Evolutionary conservation across 352 stramenopile species (phyloP).

Genomic region (Globisporangium paddicum): DNA sequence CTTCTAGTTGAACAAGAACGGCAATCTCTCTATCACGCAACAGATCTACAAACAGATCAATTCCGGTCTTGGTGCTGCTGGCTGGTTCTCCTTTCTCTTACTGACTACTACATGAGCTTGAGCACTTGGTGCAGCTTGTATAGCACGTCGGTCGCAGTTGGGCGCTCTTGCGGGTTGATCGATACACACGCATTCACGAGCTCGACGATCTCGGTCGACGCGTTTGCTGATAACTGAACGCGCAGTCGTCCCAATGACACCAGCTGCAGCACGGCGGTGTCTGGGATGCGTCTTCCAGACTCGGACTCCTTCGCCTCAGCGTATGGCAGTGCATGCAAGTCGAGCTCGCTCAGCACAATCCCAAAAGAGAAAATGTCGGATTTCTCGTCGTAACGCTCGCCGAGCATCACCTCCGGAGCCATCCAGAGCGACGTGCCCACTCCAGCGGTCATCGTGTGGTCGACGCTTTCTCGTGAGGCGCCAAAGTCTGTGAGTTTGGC

Average conservation of each 20-base stretch:
- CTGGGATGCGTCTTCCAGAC: conserved; percentile 19
- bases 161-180: conserved; percentile 27
- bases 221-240: conserved; percentile 29
- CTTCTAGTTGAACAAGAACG: no score
- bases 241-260: conserved; percentile 29
- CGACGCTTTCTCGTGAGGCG: no score
- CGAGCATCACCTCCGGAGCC: conserved; percentile 8
- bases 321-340: conserved; percentile 29
- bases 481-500: no score
- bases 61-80: no score
- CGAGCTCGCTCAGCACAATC: conserved; percentile 33
- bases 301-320: conserved; percentile 16
- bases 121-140: conserved; percentile 13
- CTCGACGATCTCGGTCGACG: conserved; percentile 19
- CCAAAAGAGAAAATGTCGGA: conserved; percentile 46
- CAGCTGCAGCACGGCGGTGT: conserved; percentile 35
- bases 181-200: conserved; percentile 30
- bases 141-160: conserved; percentile 25
- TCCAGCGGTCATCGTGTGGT: no score
- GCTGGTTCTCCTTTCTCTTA: no score
- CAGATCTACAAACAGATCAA: no score
- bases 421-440: no score
- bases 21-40: no score
- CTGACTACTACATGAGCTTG: neutral
- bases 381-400: conserved; percentile 33